phyloP scores from a whole-genome alignment of 176 grass and related monocot genomes.

The Oryza brachyantha region DNA sequence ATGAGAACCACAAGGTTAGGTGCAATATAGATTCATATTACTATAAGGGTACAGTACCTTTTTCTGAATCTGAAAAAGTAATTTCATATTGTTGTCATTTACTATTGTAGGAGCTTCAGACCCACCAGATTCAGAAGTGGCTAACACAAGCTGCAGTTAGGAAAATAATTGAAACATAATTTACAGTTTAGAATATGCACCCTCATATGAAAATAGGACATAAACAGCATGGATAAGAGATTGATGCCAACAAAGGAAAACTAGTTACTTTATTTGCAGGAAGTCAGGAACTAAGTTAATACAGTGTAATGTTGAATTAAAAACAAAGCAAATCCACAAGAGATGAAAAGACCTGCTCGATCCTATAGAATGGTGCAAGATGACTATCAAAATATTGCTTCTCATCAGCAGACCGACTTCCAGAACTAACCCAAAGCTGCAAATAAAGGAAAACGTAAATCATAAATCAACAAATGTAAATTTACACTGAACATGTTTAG shows the following conservation, averaged over 20 bases:
- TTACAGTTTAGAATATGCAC: conserved; percentile 17
- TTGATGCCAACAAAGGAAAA: background rate
- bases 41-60: conserved; percentile 55
- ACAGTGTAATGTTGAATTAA: background rate
- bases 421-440: conserved; percentile 90
- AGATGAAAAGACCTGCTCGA: conserved; percentile 70
- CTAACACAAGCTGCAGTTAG: conserved; percentile 75
- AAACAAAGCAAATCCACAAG: conserved; percentile 15
- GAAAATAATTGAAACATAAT: background rate
- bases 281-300: background rate
- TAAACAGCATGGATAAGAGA: conserved; percentile 27
- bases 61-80: conserved; percentile 92
- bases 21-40: conserved; percentile 7
- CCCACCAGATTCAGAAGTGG: conserved; percentile 47
- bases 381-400: conserved; percentile 94
- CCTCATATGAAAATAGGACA: conserved; percentile 25
- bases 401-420: conserved; percentile 70
- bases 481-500: background rate
- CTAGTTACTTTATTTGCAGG: background rate
- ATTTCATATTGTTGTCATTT: conserved; percentile 81
- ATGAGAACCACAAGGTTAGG: conserved; percentile 32
- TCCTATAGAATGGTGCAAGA: conserved; percentile 98
- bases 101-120: conserved; percentile 56
- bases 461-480: background rate
- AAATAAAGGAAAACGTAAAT: conserved; percentile 28